Base-by-base conservation (phyloP, 2,329 filamentous ascomycete species). In the Curvularia sp. region DNA sequence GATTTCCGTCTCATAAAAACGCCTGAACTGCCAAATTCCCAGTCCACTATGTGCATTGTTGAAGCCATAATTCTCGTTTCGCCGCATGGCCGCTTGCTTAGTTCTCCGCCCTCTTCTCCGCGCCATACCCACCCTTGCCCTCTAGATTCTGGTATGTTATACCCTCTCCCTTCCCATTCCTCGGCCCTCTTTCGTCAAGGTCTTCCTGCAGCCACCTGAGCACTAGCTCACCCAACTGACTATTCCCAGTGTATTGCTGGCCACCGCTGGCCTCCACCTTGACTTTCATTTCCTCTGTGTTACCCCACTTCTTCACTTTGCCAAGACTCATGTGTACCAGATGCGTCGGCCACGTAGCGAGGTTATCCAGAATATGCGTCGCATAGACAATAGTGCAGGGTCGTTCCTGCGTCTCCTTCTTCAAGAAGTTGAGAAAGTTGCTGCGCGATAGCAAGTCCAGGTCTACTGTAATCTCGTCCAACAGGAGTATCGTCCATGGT, bases 381-480 rank as follows among this genome's bases (percentile, higher is more conserved):
- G 95, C 95, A 76, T 99, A 99, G 28, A 99, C 93, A 69, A 99
- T 91, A 4, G 95, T 97, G 74, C 93, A 97, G 38, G 87, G 83
- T 52, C 94, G 83, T 7, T 74, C 81, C 79, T 94, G 90, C 0
- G 94, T 97, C 86, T 99, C 95, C 59, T 83, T 82, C 79, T 93
- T 93, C 72, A 99, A 79, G 82, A 94, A 99, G 42, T 80, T 83
- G 30, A 99, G 83, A 76, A 99, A 99, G 74, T 93, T 89, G 69
- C 88, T 88, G 15, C 95, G 86, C 54, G 87, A 91, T 59, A 97
- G 84, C 57, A 99, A 84, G 77, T 99, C 95, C 60, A 99, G 82
- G 77, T 99, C 95, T 8, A 99, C 95, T 0, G 95, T 99, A 76
- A 98, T 97, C 77, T 98, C 94, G 74, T 99, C 95, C 39, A 99